phyloP scores from a whole-genome alignment of 352 stramenopile genomes.

The Albugo candida region DNA sequence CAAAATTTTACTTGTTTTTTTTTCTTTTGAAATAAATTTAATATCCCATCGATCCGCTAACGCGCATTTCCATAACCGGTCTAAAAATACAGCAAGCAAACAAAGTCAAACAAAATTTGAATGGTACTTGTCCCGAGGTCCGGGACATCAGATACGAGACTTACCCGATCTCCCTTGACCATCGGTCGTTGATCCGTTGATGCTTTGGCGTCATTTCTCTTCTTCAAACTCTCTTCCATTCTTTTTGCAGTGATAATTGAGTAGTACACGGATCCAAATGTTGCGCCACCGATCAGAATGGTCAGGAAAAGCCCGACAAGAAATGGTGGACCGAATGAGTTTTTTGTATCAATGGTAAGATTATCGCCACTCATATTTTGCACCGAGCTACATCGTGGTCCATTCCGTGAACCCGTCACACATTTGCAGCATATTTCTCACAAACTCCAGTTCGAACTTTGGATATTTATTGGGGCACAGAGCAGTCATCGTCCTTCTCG shows the following conservation, averaged over 20 bases:
- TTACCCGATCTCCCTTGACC: too few species aligned
- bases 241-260: constrained; percentile 9
- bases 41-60: too few species aligned
- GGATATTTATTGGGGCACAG: constrained; percentile 9
- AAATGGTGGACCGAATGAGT: constrained; percentile 28
- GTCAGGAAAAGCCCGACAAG: constrained; percentile 13
- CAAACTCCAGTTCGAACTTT: constrained; percentile 26
- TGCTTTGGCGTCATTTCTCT: background rate
- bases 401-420: constrained; percentile 10
- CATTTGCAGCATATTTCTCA: constrained; percentile 25
- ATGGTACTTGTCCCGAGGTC: too few species aligned
- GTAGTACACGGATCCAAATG: constrained; percentile 14
- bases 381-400: background rate
- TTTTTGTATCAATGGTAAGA: constrained; percentile 5
- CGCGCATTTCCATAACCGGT: too few species aligned
- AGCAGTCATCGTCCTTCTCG: constrained; percentile 21
- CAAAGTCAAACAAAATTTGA: too few species aligned
- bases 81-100: too few species aligned
- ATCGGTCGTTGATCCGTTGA: too few species aligned
- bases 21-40: too few species aligned
- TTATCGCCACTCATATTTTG: constrained; percentile 1
- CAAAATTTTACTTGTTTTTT: too few species aligned
- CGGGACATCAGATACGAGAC: too few species aligned
- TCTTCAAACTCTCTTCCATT: constrained; percentile 4
- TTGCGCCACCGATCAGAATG: constrained; percentile 14